Evolutionary conservation across 2,329 filamentous ascomycete genomes (phyloP).

Genomic region (Paecilomyces dactylethromorphus): DNA sequence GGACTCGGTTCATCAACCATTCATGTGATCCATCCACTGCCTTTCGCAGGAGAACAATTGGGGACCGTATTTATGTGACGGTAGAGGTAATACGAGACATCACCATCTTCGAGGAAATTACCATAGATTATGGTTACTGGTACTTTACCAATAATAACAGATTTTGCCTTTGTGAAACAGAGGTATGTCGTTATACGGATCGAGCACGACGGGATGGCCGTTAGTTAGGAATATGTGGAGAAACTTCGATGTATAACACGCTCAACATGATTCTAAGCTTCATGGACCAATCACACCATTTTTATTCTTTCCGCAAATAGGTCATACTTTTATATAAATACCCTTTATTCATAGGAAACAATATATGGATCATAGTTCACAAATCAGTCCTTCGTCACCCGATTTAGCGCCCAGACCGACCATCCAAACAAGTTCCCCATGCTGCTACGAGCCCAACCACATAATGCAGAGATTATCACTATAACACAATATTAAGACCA

Average conservation of each 20-base stretch:
- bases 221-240: background rate
- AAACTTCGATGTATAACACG: background rate
- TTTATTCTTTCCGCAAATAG: too few species aligned
- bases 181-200: background rate
- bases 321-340: too few species aligned
- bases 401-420: too few species aligned
- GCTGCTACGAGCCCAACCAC: background rate
- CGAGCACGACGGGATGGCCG: background rate
- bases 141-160: conserved; percentile 10
- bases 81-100: conserved; percentile 20
- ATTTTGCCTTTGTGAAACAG: background rate
- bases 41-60: conserved; percentile 14
- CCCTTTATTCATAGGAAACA: too few species aligned
- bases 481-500: background rate
- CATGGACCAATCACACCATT: too few species aligned
- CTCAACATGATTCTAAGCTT: background rate
- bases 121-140: conserved; percentile 21
- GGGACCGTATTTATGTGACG: conserved; percentile 12
- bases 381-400: too few species aligned
- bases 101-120: conserved; percentile 25
- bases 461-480: background rate
- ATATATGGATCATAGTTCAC: too few species aligned
- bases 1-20: conserved; percentile 31
- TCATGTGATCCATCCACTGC: conserved; percentile 21
- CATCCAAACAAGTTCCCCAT: too few species aligned